Conservation (phyloP, 2,329 filamentous ascomycete genomes). For the Talaromyces pinophilus region DNA sequence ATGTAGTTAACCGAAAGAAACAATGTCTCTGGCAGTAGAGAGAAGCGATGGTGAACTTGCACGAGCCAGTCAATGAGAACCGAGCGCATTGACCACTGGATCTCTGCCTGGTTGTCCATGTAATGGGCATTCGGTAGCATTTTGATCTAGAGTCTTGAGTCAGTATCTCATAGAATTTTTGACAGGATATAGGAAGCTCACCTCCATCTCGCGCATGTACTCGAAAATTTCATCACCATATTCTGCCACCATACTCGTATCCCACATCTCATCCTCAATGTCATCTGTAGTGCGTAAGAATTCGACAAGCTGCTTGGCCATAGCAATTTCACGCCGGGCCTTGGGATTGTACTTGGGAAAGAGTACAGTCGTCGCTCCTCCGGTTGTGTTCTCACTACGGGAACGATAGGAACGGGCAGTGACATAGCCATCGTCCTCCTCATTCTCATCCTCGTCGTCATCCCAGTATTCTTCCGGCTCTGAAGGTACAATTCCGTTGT, state of each 20-base stretch:
- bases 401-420: constrained; percentile 78
- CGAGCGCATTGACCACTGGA: constrained; percentile 98
- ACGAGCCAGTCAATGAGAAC: constrained; percentile 98
- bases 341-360: constrained; percentile 71
- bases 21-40: constrained; percentile 86
- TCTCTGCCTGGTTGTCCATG: constrained; percentile 96
- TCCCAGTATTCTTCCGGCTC: constrained; percentile 75
- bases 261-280: constrained; percentile 84
- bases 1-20: constrained; percentile 97
- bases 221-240: constrained; percentile 94
- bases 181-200: constrained; percentile 38
- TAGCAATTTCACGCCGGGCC: constrained; percentile 70
- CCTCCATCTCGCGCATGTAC: constrained; percentile 89
- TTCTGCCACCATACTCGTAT: constrained; percentile 96
- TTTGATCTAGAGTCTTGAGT: constrained; percentile 56
- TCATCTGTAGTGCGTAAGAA: constrained; percentile 68
- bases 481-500: constrained; percentile 35
- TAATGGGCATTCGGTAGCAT: constrained; percentile 90
- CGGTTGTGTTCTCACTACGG: constrained; percentile 71
- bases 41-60: constrained; percentile 91
- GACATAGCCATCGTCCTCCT: constrained; percentile 68
- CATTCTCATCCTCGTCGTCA: constrained; percentile 74
- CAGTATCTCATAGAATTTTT: constrained; percentile 24
- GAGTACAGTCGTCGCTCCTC: constrained; percentile 64
- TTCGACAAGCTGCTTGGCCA: constrained; percentile 67